Evolutionary conservation across 768 basidiomycete species (phyloP).

Genomic region (Mrakia blollopis): DNA sequence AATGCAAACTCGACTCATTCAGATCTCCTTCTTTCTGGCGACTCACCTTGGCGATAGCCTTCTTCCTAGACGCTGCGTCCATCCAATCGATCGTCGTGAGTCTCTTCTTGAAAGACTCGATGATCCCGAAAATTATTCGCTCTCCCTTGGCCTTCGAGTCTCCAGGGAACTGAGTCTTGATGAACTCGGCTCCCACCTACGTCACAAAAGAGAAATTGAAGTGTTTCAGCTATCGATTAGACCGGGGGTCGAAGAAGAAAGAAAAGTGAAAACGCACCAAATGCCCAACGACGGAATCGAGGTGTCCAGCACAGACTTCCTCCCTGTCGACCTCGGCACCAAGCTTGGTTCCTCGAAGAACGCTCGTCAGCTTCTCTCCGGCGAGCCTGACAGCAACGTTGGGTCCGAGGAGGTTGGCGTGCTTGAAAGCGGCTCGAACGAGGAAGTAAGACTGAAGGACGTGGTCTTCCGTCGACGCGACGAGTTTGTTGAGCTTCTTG

Average conservation of each 20-base stretch:
- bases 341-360: constrained; percentile 75
- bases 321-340: constrained; percentile 77
- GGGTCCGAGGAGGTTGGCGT: constrained; percentile 62
- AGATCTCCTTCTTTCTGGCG: too few species aligned
- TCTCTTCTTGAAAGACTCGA: constrained; percentile 74
- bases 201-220: too few species aligned
- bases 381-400: constrained; percentile 75
- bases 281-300: constrained; percentile 16
- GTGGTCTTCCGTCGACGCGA: constrained; percentile 62
- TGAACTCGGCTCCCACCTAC: constrained; percentile 26
- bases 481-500: constrained; percentile 59
- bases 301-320: constrained; percentile 46
- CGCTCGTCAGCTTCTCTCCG: constrained; percentile 62
- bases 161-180: constrained; percentile 46
- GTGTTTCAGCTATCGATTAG: too few species aligned
- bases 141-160: constrained; percentile 71
- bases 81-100: constrained; percentile 79
- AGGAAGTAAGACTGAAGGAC: constrained; percentile 63
- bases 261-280: neutral
- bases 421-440: constrained; percentile 62
- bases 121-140: constrained; percentile 72
- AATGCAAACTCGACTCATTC: too few species aligned
- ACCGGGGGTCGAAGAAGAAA: too few species aligned
- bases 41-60: constrained; percentile 74
- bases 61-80: constrained; percentile 72